A percentile compares a stretch with the other conserved stretches of the same genome.
phyloP scores from a whole-genome alignment of 2,329 filamentous ascomycete species.

The Chaetoscypha palmicola region DNA sequence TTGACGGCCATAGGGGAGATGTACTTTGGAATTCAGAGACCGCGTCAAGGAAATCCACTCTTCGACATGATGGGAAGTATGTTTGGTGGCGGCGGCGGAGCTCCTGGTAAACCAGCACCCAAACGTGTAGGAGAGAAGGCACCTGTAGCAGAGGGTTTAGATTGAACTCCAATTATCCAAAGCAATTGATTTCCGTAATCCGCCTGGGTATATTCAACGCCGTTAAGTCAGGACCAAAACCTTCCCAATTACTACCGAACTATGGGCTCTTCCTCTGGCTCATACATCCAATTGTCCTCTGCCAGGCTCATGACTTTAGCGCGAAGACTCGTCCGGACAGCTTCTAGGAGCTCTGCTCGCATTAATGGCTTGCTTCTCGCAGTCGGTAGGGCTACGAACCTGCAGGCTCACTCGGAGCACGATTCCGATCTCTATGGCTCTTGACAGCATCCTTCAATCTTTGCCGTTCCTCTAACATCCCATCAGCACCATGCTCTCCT shows the following conservation, averaged over 20 bases:
- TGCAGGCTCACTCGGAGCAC: conserved; percentile 55
- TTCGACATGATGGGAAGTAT: conserved; percentile 98
- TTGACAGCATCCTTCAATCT: conserved; percentile 54
- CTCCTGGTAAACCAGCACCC: conserved; percentile 31
- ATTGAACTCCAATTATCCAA: too few species aligned
- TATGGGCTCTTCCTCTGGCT: conserved; percentile 37
- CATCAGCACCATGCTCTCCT: conserved; percentile 12
- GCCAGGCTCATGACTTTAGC: conserved; percentile 66
- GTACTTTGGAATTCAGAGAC: conserved; percentile 90
- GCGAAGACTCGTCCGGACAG: conserved; percentile 61
- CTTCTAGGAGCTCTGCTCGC: conserved; percentile 57
- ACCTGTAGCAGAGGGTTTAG: conserved; percentile 52
- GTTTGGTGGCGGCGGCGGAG: conserved; percentile 70
- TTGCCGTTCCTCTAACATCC: conserved; percentile 48
- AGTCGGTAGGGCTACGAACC: conserved; percentile 38
- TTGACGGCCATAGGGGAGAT: conserved; percentile 87
- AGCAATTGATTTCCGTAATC: too few species aligned
- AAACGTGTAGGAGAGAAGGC: conserved; percentile 35
- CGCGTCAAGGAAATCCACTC: conserved; percentile 82
- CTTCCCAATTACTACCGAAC: conserved; percentile 12
- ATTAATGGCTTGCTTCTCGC: background rate
- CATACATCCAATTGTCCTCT: conserved; percentile 90
- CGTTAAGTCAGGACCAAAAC: background rate
- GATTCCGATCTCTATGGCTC: conserved; percentile 49
- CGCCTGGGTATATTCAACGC: conserved; percentile 26